A percentile compares a stretch with the other conserved stretches of the same genome.
phyloP scores from a whole-genome alignment of 164 flowering plant genomes.

The Vitis rotundifolia region DNA sequence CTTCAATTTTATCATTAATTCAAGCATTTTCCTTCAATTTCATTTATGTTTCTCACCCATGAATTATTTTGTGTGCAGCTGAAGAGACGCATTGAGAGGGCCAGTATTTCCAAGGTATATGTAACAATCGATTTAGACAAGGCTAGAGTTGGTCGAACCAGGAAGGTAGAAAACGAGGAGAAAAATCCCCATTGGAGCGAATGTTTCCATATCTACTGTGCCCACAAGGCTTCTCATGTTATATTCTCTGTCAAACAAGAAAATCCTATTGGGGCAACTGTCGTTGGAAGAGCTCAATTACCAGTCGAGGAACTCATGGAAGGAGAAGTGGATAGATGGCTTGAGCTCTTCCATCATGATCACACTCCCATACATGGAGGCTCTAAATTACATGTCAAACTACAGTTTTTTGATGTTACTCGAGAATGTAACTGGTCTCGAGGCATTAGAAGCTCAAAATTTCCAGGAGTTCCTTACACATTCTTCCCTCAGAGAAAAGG shows the following conservation, averaged over 20 bases:
- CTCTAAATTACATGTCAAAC: conserved; percentile 61
- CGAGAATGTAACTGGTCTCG: conserved; percentile 46
- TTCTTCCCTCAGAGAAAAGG: conserved; percentile 63
- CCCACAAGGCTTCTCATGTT: conserved; percentile 60
- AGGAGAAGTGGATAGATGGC: conserved; percentile 61
- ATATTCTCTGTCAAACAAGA: conserved; percentile 66
- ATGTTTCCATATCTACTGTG: conserved; percentile 70
- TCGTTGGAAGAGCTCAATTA: conserved; percentile 65
- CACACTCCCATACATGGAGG: conserved; percentile 39
- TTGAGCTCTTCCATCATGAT: conserved; percentile 42
- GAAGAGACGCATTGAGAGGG: no score
- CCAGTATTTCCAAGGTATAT: conserved; percentile 34
- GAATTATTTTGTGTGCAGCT: no score
- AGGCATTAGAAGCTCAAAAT: conserved; percentile 53
- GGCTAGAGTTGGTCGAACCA: conserved; percentile 64
- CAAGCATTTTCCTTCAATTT: no score
- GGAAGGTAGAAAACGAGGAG: conserved; percentile 36
- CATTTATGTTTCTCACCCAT: no score
- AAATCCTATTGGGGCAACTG: conserved; percentile 60
- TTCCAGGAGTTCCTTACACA: conserved; percentile 73
- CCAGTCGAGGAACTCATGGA: conserved; percentile 49
- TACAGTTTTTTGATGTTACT: conserved; percentile 47
- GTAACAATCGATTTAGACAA: conserved; percentile 60
- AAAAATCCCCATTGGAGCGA: conserved; percentile 65
- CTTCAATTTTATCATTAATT: no score